Evolutionary conservation across 495 filamentous ascomycete genomes (phyloP).

Genomic region (Penicillium coprophilum): DNA sequence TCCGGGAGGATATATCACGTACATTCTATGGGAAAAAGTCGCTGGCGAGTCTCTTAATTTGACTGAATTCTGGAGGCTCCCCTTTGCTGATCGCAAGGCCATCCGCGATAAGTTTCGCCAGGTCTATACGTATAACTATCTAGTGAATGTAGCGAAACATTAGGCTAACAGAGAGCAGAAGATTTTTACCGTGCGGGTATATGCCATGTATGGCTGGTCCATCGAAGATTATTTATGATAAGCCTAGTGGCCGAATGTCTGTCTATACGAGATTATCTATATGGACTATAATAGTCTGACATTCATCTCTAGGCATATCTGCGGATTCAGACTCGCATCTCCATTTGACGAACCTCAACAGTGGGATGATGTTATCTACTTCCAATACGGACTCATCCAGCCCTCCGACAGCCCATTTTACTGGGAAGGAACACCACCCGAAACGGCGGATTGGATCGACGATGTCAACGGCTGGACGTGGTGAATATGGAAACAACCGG

Average conservation of each 20-base stretch:
- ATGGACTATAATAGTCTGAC: not conserved
- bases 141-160: not conserved
- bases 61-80: conserved; percentile 7
- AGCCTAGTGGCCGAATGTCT: conserved; percentile 8
- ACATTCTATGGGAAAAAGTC: conserved; percentile 11
- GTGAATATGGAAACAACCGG: conserved; percentile 6
- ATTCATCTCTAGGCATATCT: conserved; percentile 14
- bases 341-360: not conserved
- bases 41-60: conserved; percentile 5
- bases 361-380: conserved; percentile 5
- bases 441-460: conserved; percentile 9
- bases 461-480: conserved; percentile 12
- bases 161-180: conserved; percentile 5
- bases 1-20: conserved; percentile 3
- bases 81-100: conserved; percentile 3
- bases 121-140: conserved; percentile 7
- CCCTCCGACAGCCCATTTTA: not conserved
- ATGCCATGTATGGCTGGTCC: conserved; percentile 6
- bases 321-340: conserved; percentile 3
- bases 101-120: conserved; percentile 11
- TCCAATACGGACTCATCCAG: conserved; percentile 9
- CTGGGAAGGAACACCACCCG: conserved; percentile 11
- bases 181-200: conserved; percentile 1
- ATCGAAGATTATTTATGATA: conserved; percentile 9
- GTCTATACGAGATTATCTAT: conserved; percentile 4